A percentile compares a stretch with the other conserved stretches of the same genome.
Evolutionary conservation across 139 green algal genomes (phyloP).

Genomic region (Closterium sp.): DNA sequence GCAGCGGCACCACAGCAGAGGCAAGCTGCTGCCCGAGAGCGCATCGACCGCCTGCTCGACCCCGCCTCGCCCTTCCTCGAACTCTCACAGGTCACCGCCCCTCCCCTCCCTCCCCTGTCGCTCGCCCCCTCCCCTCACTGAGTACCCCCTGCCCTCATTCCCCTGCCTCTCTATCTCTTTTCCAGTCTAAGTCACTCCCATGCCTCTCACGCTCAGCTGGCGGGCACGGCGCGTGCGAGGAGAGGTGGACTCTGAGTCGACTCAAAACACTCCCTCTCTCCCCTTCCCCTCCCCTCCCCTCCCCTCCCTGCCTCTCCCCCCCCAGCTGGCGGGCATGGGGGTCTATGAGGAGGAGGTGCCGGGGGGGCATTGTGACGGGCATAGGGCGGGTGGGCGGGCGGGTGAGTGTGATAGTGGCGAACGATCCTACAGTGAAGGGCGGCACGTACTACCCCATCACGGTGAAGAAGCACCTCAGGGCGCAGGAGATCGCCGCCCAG

Average conservation of each 20-base stretch:
- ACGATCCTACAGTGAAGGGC: conserved; percentile 90
- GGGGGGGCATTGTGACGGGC: conserved; percentile 80
- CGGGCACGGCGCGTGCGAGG: conserved; percentile 58
- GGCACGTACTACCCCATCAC: conserved; percentile 96
- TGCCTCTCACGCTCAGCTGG: conserved; percentile 23
- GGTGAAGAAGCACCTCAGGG: conserved; percentile 82
- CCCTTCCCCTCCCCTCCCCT: neutral
- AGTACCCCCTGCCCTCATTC: neutral
- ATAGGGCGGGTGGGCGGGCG: conserved; percentile 76
- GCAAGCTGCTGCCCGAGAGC: conserved; percentile 42
- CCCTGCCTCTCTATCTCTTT: neutral
- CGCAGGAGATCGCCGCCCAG: conserved; percentile 82
- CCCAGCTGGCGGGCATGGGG: conserved; percentile 70
- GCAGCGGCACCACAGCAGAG: conserved; percentile 28
- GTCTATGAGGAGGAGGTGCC: conserved; percentile 74
- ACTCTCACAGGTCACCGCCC: conserved; percentile 16
- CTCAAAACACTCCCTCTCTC: neutral
- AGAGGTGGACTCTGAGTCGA: too few relatives aligned
- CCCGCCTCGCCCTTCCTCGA: conserved; percentile 48
- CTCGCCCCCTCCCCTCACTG: neutral
- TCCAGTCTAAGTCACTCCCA: neutral
- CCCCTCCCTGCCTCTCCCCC: neutral
- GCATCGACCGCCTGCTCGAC: conserved; percentile 45
- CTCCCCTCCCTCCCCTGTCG: too few relatives aligned
- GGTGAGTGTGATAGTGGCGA: conserved; percentile 80